Evolutionary conservation across 2,329 filamentous ascomycete species (phyloP).

Genomic region (Trichoderma citrinoviride): DNA sequence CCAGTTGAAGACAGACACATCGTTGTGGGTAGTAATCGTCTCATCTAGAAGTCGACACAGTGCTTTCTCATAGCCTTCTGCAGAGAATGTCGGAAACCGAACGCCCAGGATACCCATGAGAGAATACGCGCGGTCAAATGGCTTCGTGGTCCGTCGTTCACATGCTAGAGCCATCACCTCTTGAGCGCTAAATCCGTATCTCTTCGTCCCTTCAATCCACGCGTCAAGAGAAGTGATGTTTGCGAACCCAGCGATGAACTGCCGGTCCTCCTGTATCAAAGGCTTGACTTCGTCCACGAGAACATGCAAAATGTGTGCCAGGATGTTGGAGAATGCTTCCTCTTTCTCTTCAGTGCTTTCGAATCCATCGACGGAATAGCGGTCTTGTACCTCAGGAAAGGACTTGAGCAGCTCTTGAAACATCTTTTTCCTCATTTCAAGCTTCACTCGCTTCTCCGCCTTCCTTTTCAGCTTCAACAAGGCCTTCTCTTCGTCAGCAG

Average conservation of each 20-base stretch:
- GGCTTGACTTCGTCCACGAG: not conserved
- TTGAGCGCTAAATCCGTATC: slow-evolving; percentile 12
- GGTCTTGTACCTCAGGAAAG: not conserved
- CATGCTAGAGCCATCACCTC: slow-evolving; percentile 15
- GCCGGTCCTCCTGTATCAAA: slow-evolving; percentile 1
- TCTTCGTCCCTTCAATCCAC: slow-evolving; percentile 10
- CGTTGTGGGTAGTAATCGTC: slow-evolving; percentile 14
- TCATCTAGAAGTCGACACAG: slow-evolving; percentile 20
- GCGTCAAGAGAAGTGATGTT: slow-evolving; percentile 2
- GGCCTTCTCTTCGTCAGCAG: not conserved
- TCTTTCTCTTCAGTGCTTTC: not conserved
- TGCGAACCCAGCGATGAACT: slow-evolving; percentile 17
- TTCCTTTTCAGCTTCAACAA: not conserved
- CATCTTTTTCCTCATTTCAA: slow-evolving; percentile 6
- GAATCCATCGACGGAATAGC: not conserved
- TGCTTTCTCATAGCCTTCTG: slow-evolving; percentile 21
- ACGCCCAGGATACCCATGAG: slow-evolving; percentile 21
- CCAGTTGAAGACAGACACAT: slow-evolving; percentile 22
- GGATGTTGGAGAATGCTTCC: not conserved
- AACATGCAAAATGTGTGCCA: slow-evolving; percentile 1
- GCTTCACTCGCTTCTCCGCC: not conserved
- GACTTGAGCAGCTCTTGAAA: slow-evolving; percentile 8
- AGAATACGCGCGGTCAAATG: slow-evolving; percentile 19
- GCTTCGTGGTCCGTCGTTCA: slow-evolving; percentile 10
- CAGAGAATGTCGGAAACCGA: slow-evolving; percentile 20